Conservation (phyloP, 768 basidiomycete genomes). For the Tylopilus sp. region DNA sequence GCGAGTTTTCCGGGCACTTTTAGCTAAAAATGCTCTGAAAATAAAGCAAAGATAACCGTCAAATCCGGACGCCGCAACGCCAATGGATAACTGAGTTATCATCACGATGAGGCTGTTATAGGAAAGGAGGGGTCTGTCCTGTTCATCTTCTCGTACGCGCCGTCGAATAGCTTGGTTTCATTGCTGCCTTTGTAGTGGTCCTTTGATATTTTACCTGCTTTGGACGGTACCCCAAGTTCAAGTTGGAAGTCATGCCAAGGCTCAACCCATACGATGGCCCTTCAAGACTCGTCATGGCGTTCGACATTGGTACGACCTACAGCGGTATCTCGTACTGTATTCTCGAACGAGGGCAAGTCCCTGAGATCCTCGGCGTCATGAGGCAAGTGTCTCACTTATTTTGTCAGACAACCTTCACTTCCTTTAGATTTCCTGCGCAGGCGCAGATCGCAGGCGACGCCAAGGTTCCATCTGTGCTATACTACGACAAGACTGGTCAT, state of each 20-base stretch:
- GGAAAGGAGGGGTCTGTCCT: background rate
- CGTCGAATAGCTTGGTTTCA: background rate
- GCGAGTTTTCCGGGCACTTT: no score
- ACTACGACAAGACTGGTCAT: background rate
- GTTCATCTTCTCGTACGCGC: background rate
- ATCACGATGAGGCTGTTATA: background rate
- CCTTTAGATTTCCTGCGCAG: slow-evolving; percentile 35
- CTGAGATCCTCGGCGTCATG: slow-evolving; percentile 6
- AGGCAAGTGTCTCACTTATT: background rate
- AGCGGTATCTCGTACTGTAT: background rate
- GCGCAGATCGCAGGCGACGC: background rate
- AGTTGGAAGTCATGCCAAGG: background rate
- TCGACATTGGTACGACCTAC: background rate
- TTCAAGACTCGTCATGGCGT: background rate
- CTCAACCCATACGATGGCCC: background rate
- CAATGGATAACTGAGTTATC: background rate
- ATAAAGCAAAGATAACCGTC: no score
- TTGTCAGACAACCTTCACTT: slow-evolving; percentile 1
- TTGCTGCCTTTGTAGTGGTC: background rate
- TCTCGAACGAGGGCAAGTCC: slow-evolving; percentile 11
- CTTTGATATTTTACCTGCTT: background rate
- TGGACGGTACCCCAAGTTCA: background rate
- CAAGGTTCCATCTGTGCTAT: background rate
- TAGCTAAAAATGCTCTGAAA: background rate
- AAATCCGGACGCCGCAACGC: no score